Evolutionary conservation across 495 filamentous ascomycete species (phyloP).

Genomic region (Aspergillus conjunctus): DNA sequence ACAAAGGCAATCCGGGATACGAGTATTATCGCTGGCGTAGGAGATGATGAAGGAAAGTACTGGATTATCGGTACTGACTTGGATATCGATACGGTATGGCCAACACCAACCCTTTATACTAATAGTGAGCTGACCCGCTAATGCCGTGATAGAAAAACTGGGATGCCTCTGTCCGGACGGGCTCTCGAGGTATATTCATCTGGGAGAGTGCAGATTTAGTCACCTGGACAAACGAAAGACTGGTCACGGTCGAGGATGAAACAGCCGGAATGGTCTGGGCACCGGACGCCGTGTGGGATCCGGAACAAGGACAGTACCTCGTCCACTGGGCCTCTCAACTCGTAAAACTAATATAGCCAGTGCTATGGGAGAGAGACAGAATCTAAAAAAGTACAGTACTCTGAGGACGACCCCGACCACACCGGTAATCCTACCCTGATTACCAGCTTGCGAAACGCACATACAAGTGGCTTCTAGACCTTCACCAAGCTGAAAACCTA

Average conservation of each 20-base stretch:
- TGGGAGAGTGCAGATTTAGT: slow-evolving; percentile 26
- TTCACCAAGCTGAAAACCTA: slow-evolving; percentile 20
- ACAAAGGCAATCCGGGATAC: slow-evolving; percentile 22
- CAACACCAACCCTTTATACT: neutral
- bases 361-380: no score
- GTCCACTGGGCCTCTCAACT: slow-evolving; percentile 26
- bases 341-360: no score
- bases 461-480: slow-evolving; percentile 24
- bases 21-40: slow-evolving; percentile 14
- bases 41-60: slow-evolving; percentile 21
- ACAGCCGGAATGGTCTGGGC: slow-evolving; percentile 25
- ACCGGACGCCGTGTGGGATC: slow-evolving; percentile 26
- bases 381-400: no score
- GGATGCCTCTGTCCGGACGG: slow-evolving; percentile 17
- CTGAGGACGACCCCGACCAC: slow-evolving; percentile 19
- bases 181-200: slow-evolving; percentile 20
- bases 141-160: slow-evolving; percentile 19
- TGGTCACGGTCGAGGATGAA: slow-evolving; percentile 22
- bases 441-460: slow-evolving; percentile 23
- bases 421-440: slow-evolving; percentile 8
- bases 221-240: slow-evolving; percentile 18
- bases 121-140: neutral
- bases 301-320: slow-evolving; percentile 20
- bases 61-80: slow-evolving; percentile 26
- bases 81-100: slow-evolving; percentile 20